These are phyloP conservation scores for Helicocarpus griseus DNA, from an alignment of 2,329 filamentous ascomycete genomes.

Conservation along the genomic window DNA sequence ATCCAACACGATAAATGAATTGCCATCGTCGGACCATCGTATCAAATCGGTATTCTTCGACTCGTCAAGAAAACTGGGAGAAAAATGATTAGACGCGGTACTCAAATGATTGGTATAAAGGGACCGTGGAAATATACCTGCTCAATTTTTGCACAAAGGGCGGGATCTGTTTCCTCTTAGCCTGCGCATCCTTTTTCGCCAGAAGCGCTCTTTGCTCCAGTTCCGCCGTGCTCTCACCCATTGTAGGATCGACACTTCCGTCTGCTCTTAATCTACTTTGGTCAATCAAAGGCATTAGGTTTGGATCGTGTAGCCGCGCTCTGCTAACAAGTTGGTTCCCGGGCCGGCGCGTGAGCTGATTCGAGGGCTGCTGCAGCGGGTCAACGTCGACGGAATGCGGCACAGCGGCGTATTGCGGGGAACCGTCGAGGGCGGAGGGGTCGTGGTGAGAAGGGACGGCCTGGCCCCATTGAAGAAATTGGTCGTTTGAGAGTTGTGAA, in stretches of 20 bases:
- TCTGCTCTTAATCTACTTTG: constrained; percentile 17
- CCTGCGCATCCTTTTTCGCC: constrained; percentile 78
- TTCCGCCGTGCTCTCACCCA: constrained; percentile 59
- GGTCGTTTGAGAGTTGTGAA: constrained; percentile 39
- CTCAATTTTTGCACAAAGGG: constrained; percentile 97
- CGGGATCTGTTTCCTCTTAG: constrained; percentile 89
- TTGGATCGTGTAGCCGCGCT: constrained; percentile 29
- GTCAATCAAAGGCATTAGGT: constrained; percentile 20
- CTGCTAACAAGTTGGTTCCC: constrained; percentile 31
- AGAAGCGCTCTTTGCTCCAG: constrained; percentile 69
- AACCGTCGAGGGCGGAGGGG: constrained; percentile 16
- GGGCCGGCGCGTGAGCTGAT: constrained; percentile 34
- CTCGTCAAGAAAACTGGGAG: constrained; percentile 75
- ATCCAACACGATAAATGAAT: constrained; percentile 92
- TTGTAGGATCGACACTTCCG: constrained; percentile 32
- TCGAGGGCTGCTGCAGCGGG: constrained; percentile 37
- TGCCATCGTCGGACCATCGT: constrained; percentile 91
- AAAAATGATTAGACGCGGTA: constrained; percentile 11
- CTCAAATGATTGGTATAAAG: too few species aligned
- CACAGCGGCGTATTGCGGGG: constrained; percentile 12
- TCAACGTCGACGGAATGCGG: constrained; percentile 36
- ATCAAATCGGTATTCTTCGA: constrained; percentile 90
- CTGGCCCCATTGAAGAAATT: constrained; percentile 47
- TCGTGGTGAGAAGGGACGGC: constrained; percentile 22
- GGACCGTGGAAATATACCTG: constrained; percentile 60